Evolutionary conservation across 495 filamentous ascomycete genomes (phyloP), one percentile per base, ranked within the genome.

Genomic region (Podospora pseudopauciseta): DNA sequence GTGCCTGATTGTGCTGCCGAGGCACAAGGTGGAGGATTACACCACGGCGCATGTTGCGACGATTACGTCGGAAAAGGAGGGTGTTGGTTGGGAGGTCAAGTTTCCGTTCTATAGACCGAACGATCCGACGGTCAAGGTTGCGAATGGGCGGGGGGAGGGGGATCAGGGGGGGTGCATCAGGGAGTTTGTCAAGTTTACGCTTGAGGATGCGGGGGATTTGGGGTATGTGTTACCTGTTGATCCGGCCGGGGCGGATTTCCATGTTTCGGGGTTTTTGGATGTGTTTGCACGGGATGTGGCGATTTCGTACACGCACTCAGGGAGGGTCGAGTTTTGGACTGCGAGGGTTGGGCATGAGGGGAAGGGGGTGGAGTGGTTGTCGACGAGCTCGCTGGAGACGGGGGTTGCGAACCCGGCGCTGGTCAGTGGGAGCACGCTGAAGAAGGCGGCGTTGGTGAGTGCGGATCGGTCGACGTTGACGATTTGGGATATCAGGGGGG

Each of bases 161-260:
- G 69, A 80, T 57, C 71, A 75, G 59, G 69, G 74, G 6, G 78
- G 76, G 6, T 82, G 70, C 15, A 79, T 97, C 23, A 78, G 80
- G 34, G 85, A 93, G 64, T 92, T 93, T 63, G 90, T 88, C 74
- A 81, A 76, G 15, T 96, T 97, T 78, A 80, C 87, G 53, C 82
- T 97, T 15, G 87, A 89, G 1, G 78, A 89, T 32, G 83, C 87
- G 9, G 91, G 92, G 65, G 90, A 94, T 66, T 78, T 97, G 20
- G 86, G 88, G 15, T 95, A 94, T 72, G 89, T 97, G 4, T 80
- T 96, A 7, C 92, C 94, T 2, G 93, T 97, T 59, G 94, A 98
- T 76, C 92, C 94, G 15, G 93, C 93, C 11, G 94, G 94, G 27
- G 86, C 90, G 15, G 82, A 86, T 59, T 83, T 87, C 15, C 81